phyloP scores from a whole-genome alignment of 1,284 basidiomycete genomes.

The Naganishia cerealis region DNA sequence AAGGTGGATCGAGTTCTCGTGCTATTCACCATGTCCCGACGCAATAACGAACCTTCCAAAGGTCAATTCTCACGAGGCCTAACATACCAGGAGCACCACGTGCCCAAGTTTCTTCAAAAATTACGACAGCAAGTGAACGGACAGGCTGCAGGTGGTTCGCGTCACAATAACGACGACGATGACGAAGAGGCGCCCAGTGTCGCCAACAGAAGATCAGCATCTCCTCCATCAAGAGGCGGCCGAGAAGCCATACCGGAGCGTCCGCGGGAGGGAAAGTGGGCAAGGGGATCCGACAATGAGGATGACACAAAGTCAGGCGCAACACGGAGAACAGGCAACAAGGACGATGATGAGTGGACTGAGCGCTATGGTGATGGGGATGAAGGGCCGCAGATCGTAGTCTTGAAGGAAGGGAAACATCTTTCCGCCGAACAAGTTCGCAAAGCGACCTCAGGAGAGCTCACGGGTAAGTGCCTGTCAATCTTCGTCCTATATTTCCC shows the following conservation, averaged over 20 bases:
- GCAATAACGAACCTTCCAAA: slow-evolving; percentile 16
- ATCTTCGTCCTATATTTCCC: background rate
- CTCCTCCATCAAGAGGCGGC: slow-evolving; percentile 20
- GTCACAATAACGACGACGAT: slow-evolving; percentile 6
- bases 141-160: background rate
- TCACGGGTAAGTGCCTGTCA: slow-evolving; percentile 2
- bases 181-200: slow-evolving; percentile 22
- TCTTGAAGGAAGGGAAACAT: slow-evolving; percentile 34
- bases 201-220: slow-evolving; percentile 19
- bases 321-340: slow-evolving; percentile 2
- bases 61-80: slow-evolving; percentile 31
- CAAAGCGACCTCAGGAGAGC: slow-evolving; percentile 17
- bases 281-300: slow-evolving; percentile 18
- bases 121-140: slow-evolving; percentile 31
- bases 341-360: slow-evolving; percentile 32
- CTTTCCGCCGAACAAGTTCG: slow-evolving; percentile 28
- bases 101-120: slow-evolving; percentile 31
- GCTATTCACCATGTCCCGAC: slow-evolving; percentile 14
- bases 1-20: background rate
- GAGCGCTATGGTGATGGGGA: slow-evolving; percentile 30
- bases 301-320: slow-evolving; percentile 4
- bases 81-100: slow-evolving; percentile 27
- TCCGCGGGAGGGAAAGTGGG: slow-evolving; percentile 29
- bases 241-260: slow-evolving; percentile 31
- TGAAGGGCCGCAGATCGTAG: slow-evolving; percentile 35